phyloP scores from a whole-genome alignment of 1,284 basidiomycete genomes.

The Apiotrichum brassicae region DNA sequence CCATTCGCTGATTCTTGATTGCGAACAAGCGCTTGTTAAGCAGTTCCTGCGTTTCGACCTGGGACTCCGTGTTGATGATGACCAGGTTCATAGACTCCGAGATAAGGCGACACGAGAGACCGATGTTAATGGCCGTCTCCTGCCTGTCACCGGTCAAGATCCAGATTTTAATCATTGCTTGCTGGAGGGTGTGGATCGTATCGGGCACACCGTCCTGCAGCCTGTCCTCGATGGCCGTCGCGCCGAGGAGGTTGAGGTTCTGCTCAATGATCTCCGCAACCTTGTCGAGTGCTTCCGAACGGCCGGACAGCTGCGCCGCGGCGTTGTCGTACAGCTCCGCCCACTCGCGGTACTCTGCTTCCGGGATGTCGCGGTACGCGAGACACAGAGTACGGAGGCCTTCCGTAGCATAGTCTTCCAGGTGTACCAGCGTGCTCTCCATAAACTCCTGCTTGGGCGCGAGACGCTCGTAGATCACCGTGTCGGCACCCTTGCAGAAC shows the following conservation, averaged over 20 bases:
- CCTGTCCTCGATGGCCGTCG: conserved; percentile 98
- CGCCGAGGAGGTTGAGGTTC: conserved; percentile 84
- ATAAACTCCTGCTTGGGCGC: conserved; percentile 70
- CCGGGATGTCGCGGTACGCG: conserved; percentile 83
- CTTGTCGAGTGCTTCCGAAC: conserved; percentile 86
- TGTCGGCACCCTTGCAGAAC: conserved; percentile 96
- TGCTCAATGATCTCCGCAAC: conserved; percentile 95
- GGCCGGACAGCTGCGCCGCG: conserved; percentile 83
- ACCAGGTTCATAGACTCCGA: conserved; percentile 98
- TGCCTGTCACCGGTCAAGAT: conserved; percentile 96
- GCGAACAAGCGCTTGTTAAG: conserved; percentile 80
- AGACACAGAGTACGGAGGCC: conserved; percentile 95
- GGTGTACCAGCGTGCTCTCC: conserved; percentile 79
- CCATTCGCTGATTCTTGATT: conserved; percentile 83
- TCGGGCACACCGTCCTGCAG: conserved; percentile 98
- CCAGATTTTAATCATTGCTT: conserved; percentile 99
- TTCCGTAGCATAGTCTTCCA: conserved; percentile 97
- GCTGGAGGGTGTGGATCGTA: conserved; percentile 93
- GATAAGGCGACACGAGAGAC: conserved; percentile 91
- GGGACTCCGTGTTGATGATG: conserved; percentile 86
- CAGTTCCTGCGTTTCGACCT: conserved; percentile 78
- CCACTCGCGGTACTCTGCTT: conserved; percentile 89
- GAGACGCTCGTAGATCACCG: conserved; percentile 86
- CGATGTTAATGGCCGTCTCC: conserved; percentile 99
- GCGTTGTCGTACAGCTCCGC: conserved; percentile 80